Conservation (phyloP, 2,329 filamentous ascomycete species). For the Waltergamsia citrina region DNA sequence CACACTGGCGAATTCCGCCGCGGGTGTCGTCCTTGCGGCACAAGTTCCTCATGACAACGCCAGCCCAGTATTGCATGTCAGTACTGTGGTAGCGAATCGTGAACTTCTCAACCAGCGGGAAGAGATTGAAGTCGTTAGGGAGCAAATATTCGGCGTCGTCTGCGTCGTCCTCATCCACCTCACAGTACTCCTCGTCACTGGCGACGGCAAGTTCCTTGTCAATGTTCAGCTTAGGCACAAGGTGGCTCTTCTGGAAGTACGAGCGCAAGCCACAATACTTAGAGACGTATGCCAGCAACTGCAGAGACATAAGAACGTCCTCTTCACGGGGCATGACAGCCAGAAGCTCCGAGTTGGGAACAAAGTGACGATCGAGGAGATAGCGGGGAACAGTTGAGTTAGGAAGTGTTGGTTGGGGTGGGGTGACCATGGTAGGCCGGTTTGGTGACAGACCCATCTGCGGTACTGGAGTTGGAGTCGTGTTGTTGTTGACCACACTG, state of each 20-base stretch:
- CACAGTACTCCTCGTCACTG: slow-evolving; percentile 19
- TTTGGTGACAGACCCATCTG: slow-evolving; percentile 65
- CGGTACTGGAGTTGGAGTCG: slow-evolving; percentile 55
- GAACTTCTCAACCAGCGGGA: slow-evolving; percentile 96
- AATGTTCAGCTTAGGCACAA: slow-evolving; percentile 87
- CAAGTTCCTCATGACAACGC: slow-evolving; percentile 96
- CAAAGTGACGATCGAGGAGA: slow-evolving; percentile 62
- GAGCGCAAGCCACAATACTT: slow-evolving; percentile 96
- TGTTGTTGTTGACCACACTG: slow-evolving; percentile 67
- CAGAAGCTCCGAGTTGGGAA: slow-evolving; percentile 63
- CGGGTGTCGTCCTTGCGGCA: slow-evolving; percentile 95
- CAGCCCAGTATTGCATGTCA: slow-evolving; percentile 99
- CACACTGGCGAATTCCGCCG: slow-evolving; percentile 92
- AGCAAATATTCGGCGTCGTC: slow-evolving; percentile 81
- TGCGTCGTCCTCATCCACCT: slow-evolving; percentile 44
- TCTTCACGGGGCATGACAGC: slow-evolving; percentile 94
- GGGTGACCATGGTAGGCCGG: slow-evolving; percentile 58
- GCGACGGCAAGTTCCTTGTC: slow-evolving; percentile 62
- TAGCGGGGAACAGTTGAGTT: slow-evolving; percentile 69
- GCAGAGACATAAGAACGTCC: slow-evolving; percentile 95
- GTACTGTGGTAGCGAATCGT: slow-evolving; percentile 90
- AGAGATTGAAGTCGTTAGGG: slow-evolving; percentile 95
- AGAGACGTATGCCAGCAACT: slow-evolving; percentile 92
- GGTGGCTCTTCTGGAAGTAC: slow-evolving; percentile 91
- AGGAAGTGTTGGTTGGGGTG: slow-evolving; percentile 65